phyloP scores from a whole-genome alignment of 352 stramenopile genomes.

The Phytopythium chamaehyphon region DNA sequence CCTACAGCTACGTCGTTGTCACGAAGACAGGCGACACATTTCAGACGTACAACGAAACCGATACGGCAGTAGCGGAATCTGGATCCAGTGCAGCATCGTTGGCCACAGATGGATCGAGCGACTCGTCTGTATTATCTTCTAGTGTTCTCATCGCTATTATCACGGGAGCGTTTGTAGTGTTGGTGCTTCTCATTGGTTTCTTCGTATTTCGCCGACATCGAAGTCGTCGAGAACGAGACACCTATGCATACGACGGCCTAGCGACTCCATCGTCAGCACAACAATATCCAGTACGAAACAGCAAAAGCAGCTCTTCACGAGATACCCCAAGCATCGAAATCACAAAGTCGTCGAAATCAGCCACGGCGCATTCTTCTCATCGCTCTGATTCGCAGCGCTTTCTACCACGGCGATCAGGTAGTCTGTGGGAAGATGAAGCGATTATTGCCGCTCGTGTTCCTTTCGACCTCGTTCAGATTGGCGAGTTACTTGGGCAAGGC shows the following conservation, averaged over 20 bases:
- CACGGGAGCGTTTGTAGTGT: constrained; percentile 14
- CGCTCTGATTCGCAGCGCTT: constrained; percentile 3
- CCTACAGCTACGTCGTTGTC: constrained; percentile 36
- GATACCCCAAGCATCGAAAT: constrained; percentile 14
- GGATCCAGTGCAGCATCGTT: not conserved
- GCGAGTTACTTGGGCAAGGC: constrained; percentile 22
- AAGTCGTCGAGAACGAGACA: constrained; percentile 7
- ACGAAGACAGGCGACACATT: constrained; percentile 8
- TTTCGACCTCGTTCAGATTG: constrained; percentile 29
- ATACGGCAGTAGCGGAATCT: constrained; percentile 1
- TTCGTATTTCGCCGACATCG: constrained; percentile 18
- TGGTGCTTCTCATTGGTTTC: constrained; percentile 20
- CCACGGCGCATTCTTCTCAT: constrained; percentile 12
- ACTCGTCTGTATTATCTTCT: constrained; percentile 7
- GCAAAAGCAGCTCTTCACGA: constrained; percentile 4
- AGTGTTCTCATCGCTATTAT: constrained; percentile 19
- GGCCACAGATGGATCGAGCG: not conserved
- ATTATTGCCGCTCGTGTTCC: constrained; percentile 33
- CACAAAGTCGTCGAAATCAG: constrained; percentile 8
- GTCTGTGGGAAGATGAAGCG: constrained; percentile 27
- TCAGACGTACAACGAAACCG: constrained; percentile 1
- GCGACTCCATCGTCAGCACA: constrained; percentile 9
- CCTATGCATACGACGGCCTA: constrained; percentile 8
- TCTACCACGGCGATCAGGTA: constrained; percentile 5
- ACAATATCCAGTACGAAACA: constrained; percentile 8